phyloP scores from a whole-genome alignment of 805 yeast species.

The Candida ficus region DNA sequence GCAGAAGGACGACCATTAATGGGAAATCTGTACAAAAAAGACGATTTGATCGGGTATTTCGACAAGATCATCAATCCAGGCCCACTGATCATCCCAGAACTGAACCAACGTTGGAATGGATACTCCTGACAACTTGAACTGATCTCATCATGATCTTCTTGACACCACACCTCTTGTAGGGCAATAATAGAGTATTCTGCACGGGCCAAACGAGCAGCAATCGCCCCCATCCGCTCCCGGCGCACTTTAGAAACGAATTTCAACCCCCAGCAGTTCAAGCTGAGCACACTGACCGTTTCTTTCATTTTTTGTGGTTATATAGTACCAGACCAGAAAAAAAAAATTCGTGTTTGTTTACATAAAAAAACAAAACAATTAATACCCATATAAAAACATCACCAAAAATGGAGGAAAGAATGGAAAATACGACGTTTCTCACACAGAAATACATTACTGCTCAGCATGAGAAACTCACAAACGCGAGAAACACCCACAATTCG shows the following conservation, averaged over 20 bases:
- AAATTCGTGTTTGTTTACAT: neutral
- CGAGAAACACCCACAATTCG: neutral
- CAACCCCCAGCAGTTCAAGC: slow-evolving; percentile 87
- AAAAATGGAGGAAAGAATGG: neutral
- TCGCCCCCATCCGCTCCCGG: slow-evolving; percentile 58
- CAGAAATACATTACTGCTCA: no score
- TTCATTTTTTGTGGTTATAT: neutral
- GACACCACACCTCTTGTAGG: slow-evolving; percentile 92
- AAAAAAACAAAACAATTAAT: neutral
- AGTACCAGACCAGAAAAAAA: no score
- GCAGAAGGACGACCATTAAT: slow-evolving; percentile 94
- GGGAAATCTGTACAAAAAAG: slow-evolving; percentile 81
- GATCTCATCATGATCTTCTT: slow-evolving; percentile 74
- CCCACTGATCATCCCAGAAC: slow-evolving; percentile 83
- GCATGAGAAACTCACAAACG: no score
- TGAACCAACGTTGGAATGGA: slow-evolving; percentile 66
- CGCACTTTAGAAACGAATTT: slow-evolving; percentile 76
- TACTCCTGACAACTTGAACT: slow-evolving; percentile 40
- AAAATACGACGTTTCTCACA: neutral
- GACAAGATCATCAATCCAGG: slow-evolving; percentile 89
- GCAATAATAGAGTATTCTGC: slow-evolving; percentile 79
- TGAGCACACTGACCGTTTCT: slow-evolving; percentile 42
- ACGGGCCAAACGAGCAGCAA: slow-evolving; percentile 52
- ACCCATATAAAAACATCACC: neutral
- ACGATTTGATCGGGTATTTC: slow-evolving; percentile 72